Conservation (phyloP, 306 rosid species). For the Neltuma alba region DNA sequence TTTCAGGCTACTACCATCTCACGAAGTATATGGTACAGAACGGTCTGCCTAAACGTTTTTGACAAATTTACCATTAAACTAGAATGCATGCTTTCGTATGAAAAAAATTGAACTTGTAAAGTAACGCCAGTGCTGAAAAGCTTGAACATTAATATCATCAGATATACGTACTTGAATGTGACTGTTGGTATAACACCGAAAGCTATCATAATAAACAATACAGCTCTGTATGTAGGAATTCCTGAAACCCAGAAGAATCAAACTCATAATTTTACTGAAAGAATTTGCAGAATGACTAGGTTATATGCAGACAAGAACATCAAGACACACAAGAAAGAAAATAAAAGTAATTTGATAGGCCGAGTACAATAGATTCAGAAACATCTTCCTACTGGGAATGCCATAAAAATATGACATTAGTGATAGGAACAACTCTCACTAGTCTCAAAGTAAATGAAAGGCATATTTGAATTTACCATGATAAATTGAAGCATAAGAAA, state of each 20-base stretch:
- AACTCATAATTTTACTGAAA: constrained; percentile 25
- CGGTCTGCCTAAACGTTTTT: background rate
- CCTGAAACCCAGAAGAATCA: constrained; percentile 52
- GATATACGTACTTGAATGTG: constrained; percentile 68
- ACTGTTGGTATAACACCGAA: constrained; percentile 86
- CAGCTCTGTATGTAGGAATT: constrained; percentile 50
- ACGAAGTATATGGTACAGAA: constrained; percentile 23
- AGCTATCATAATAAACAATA: constrained; percentile 68
- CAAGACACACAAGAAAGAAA: too few species aligned
- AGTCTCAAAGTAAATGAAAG: background rate
- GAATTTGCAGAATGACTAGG: constrained; percentile 8
- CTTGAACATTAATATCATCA: constrained; percentile 13
- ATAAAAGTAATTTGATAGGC: background rate
- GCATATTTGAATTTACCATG: background rate
- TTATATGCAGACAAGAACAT: too few species aligned
- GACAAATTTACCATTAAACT: background rate
- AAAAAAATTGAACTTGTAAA: constrained; percentile 1
- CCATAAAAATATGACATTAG: background rate
- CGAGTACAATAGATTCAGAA: background rate
- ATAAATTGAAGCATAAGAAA: constrained; percentile 2
- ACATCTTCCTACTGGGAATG: constrained; percentile 10
- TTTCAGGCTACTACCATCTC: constrained; percentile 16
- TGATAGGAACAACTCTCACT: background rate
- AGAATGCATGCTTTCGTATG: constrained; percentile 9
- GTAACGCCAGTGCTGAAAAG: constrained; percentile 13